Base-by-base conservation (phyloP, 345 rosid genomes). In the Brassica carinata region DNA sequence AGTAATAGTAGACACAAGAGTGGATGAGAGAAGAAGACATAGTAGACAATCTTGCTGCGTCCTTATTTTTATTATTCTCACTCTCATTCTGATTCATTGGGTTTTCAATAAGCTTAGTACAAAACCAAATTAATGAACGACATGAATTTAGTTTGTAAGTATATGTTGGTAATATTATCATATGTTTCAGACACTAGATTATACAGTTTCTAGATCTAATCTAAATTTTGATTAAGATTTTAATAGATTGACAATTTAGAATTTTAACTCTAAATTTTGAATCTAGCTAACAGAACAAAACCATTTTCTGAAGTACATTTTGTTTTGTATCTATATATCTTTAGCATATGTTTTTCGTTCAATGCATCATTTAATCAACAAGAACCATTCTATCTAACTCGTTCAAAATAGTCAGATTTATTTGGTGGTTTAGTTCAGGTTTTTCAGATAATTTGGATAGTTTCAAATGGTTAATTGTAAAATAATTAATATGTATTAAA, bases 41-140 rank as follows among this genome's bases (percentile, higher is more conserved):
- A 63, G 75, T 33, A 65, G 75, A 68, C 64, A 68, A 61, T 61
- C 83, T 80, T 80, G 75, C 59, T 74, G 79, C 83, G 48, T 80
- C 17, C 70, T 74, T 17, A 48, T 80, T 23, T 26, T 62, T 48
- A 26, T 74, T 51, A 23, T 80, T 3, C 75, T 80, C 13, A 34
- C 8, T 62, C 38, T 74, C 65, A 5, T 80, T 11, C 23, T 74
- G 26, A 71, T 74, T 80, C 83, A 80, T 69, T 80, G 79, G 79
- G 51, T 69, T 63, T 74, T 68, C 67, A 69, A 27, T 34, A 74
- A 68, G 74, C 10, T 80, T 9, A 66, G 4, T 0, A 67, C 55
- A 14, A 31, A 58, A 43, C 15, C 51, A 71, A 45, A 8, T 72
- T 27, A 57, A 57, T 57, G 62, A 17, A 40, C 18, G 64, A 23